phyloP scores from a whole-genome alignment of 495 filamentous ascomycete species.

The Podospora didyma region DNA sequence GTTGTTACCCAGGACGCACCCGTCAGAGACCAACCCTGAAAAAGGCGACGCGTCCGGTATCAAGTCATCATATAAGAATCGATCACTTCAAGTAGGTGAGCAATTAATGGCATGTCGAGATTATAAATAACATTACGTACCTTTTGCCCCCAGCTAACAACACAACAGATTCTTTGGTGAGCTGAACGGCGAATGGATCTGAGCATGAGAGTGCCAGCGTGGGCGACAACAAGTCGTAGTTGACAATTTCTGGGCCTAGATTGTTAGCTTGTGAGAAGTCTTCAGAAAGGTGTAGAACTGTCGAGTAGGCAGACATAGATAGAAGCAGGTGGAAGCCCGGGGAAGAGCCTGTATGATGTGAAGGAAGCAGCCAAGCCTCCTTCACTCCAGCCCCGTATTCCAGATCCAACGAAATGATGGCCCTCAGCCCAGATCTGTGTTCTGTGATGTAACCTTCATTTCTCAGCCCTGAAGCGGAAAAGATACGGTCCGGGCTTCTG shows the following conservation, averaged over 20 bases:
- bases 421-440: conserved; percentile 67
- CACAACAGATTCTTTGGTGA: conserved; percentile 50
- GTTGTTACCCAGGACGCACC: conserved; percentile 21
- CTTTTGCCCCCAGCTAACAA: conserved; percentile 17
- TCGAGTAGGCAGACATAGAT: conserved; percentile 43
- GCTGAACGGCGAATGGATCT: conserved; percentile 43
- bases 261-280: conserved; percentile 34
- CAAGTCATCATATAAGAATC: conserved; percentile 19
- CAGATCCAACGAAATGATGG: conserved; percentile 55
- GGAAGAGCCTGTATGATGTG: conserved; percentile 7
- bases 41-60: conserved; percentile 14
- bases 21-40: conserved; percentile 33
- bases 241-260: conserved; percentile 32
- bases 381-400: conserved; percentile 39
- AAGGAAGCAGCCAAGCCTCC: conserved; percentile 42
- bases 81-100: conserved; percentile 22
- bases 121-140: neutral
- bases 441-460: conserved; percentile 62
- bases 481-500: conserved; percentile 46
- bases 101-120: neutral
- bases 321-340: conserved; percentile 43
- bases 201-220: conserved; percentile 52
- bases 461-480: conserved; percentile 56
- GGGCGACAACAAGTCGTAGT: conserved; percentile 47
- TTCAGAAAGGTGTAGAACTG: conserved; percentile 32